Conservation (phyloP, 2,329 filamentous ascomycete genomes). For the Apiospora marii region DNA sequence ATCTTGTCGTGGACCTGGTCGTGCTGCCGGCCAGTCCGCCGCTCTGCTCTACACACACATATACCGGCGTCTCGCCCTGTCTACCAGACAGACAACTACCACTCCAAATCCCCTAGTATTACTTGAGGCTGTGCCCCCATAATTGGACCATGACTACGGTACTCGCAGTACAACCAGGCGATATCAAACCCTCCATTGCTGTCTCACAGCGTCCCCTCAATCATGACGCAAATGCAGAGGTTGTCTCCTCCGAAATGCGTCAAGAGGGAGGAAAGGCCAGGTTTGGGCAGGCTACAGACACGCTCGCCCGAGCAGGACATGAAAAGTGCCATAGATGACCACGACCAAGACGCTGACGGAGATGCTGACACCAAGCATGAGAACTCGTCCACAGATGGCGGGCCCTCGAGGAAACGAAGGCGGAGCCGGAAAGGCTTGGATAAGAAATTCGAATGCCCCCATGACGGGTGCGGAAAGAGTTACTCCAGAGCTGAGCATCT, state of each 20-base stretch:
- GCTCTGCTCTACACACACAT: neutral
- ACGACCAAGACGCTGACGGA: constrained; percentile 39
- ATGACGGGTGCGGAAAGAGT: constrained; percentile 90
- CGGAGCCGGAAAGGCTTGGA: constrained; percentile 80
- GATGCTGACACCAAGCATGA: constrained; percentile 51
- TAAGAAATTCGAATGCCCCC: constrained; percentile 84
- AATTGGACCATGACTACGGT: constrained; percentile 53
- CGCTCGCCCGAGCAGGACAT: constrained; percentile 4
- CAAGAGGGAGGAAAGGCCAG: constrained; percentile 11
- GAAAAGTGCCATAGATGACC: neutral
- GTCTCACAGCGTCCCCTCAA: constrained; percentile 49
- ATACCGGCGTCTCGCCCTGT: neutral
- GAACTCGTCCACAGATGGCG: constrained; percentile 58
- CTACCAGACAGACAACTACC: neutral
- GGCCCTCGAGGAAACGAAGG: constrained; percentile 66
- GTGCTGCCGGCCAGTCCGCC: neutral
- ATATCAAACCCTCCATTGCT: constrained; percentile 48
- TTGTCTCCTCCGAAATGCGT: constrained; percentile 51
- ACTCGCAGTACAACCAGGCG: constrained; percentile 48
- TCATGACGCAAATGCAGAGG: constrained; percentile 53
- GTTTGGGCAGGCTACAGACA: constrained; percentile 1
- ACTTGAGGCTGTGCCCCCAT: constrained; percentile 33
- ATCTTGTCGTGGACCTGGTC: neutral
- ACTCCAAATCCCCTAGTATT: neutral
- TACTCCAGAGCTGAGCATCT: constrained; percentile 97